Evolutionary conservation across 306 rosid species (phyloP).

Genomic region (Medicago truncatula): MtrunA17r5.0-ANR NC_053046.1:26697001-26697500

Average conservation of each 20-base stretch:
- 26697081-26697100: constrained; percentile 72
- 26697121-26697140: constrained; percentile 70
- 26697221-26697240: constrained; percentile 70
- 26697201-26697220: constrained; percentile 87
- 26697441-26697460: constrained; percentile 58
- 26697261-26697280: constrained; percentile 53
- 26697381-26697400: constrained; percentile 48
- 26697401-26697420: constrained; percentile 54
- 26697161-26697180: constrained; percentile 83
- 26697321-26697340: constrained; percentile 54
- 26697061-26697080: constrained; percentile 65
- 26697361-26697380: constrained; percentile 64
- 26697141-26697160: constrained; percentile 67
- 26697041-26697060: constrained; percentile 64
- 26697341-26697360: constrained; percentile 60
- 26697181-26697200: constrained; percentile 92
- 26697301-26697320: constrained; percentile 59
- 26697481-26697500: constrained; percentile 99
- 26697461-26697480: constrained; percentile 93
- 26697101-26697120: constrained; percentile 58
- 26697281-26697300: constrained; percentile 69
- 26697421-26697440: constrained; percentile 54
- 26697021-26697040: constrained; percentile 53
- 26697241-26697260: constrained; percentile 61
- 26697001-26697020: constrained; percentile 84